A percentile compares a stretch with the other conserved stretches of the same genome.
Conservation (phyloP, 2,329 filamentous ascomycete species). For the Fusarium torreyae region DNA sequence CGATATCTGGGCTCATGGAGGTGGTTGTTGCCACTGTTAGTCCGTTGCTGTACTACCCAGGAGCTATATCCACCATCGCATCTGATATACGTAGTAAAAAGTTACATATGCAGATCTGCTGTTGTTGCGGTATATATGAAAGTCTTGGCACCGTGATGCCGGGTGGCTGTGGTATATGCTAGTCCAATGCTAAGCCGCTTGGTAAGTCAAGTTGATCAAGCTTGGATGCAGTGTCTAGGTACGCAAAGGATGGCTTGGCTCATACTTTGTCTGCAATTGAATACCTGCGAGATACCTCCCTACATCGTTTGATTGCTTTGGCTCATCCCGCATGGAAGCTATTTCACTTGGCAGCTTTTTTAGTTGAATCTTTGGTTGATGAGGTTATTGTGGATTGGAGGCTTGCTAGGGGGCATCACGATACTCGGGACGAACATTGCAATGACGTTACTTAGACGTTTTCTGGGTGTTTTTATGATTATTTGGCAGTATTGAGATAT, state of each 20-base stretch:
- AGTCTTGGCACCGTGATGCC: slow-evolving; percentile 25
- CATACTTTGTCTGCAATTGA: slow-evolving; percentile 8
- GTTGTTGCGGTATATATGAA: not conserved
- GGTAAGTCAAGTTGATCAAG: slow-evolving; percentile 25
- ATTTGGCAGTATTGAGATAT: not conserved
- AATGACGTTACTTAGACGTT: slow-evolving; percentile 26
- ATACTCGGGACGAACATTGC: slow-evolving; percentile 13
- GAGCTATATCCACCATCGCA: not conserved
- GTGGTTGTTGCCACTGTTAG: slow-evolving; percentile 15
- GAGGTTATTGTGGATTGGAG: slow-evolving; percentile 13
- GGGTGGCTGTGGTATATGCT: slow-evolving; percentile 36
- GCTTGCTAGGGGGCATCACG: slow-evolving; percentile 3
- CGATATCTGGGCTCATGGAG: slow-evolving; percentile 28
- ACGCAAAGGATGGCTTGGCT: slow-evolving; percentile 5
- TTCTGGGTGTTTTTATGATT: not conserved
- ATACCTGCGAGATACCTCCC: slow-evolving; percentile 1
- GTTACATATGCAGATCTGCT: not conserved
- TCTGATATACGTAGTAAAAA: not conserved
- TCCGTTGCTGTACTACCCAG: not conserved
- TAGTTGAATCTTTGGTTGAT: slow-evolving; percentile 7
- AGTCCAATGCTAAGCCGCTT: slow-evolving; percentile 27
- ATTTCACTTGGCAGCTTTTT: slow-evolving; percentile 28
- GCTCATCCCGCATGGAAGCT: slow-evolving; percentile 2
- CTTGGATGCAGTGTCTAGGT: slow-evolving; percentile 3
- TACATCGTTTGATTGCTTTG: slow-evolving; percentile 20